phyloP scores from a whole-genome alignment of 352 stramenopile species.

The Phytopythium oedochilum region DNA sequence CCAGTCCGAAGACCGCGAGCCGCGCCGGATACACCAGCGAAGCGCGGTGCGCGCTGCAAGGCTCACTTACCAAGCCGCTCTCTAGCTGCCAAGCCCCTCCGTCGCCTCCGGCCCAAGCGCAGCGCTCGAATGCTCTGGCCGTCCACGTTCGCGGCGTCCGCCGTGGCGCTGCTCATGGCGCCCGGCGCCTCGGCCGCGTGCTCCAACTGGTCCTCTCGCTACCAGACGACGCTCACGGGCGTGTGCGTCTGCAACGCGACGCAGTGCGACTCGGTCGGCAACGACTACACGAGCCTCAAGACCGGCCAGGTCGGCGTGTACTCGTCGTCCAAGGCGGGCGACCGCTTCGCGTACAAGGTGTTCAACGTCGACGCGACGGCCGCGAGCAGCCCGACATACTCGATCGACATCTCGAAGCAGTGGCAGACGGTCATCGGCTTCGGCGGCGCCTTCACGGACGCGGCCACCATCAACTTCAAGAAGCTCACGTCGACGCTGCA shows the following conservation, averaged over 20 bases:
- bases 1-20: no score
- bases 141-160: background rate
- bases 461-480: conserved; percentile 74
- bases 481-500: conserved; percentile 51
- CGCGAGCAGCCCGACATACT: conserved; percentile 27
- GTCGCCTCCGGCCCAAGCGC: background rate
- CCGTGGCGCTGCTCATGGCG: background rate
- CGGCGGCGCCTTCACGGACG: conserved; percentile 85
- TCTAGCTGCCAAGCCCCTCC: no score
- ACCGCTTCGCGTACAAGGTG: conserved; percentile 42
- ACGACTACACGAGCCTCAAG: conserved; percentile 35
- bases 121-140: conserved; percentile 1
- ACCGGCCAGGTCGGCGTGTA: conserved; percentile 39
- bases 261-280: conserved; percentile 49
- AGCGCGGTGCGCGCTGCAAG: no score
- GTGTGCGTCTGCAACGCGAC: conserved; percentile 51
- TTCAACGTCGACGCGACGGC: conserved; percentile 17
- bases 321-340: conserved; percentile 36
- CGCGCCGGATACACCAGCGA: no score
- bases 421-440: conserved; percentile 87
- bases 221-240: conserved; percentile 36
- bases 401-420: conserved; percentile 42
- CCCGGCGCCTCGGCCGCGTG: conserved; percentile 13
- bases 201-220: conserved; percentile 41
- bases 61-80: no score